Evolutionary conservation across 2,329 filamentous ascomycete species (phyloP).

Genomic region (Talaromyces sp.): DNA sequence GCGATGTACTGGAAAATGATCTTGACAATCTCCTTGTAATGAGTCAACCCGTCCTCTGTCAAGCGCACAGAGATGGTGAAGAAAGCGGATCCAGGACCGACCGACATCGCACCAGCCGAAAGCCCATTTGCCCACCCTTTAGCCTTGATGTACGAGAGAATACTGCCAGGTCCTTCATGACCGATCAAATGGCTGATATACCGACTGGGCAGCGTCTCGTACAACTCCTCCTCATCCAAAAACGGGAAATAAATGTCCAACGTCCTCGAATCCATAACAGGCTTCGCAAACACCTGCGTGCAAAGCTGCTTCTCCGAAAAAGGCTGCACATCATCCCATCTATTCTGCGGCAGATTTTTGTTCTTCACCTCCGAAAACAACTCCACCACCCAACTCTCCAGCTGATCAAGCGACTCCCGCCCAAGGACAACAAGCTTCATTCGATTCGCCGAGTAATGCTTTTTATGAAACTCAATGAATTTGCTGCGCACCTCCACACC

Average conservation of each 20-base stretch:
- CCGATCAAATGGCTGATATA: slow-evolving; percentile 89
- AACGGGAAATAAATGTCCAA: slow-evolving; percentile 81
- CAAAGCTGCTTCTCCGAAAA: slow-evolving; percentile 60
- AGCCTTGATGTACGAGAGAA: slow-evolving; percentile 83
- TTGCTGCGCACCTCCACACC: slow-evolving; percentile 84
- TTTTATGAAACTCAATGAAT: slow-evolving; percentile 88
- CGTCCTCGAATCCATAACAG: slow-evolving; percentile 81
- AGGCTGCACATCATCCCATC: slow-evolving; percentile 64
- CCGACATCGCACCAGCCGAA: slow-evolving; percentile 69
- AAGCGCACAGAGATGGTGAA: slow-evolving; percentile 78
- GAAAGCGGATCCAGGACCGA: slow-evolving; percentile 77
- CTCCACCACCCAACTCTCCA: slow-evolving; percentile 81
- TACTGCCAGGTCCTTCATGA: slow-evolving; percentile 88
- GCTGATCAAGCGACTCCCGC: slow-evolving; percentile 73
- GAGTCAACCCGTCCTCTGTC: slow-evolving; percentile 78
- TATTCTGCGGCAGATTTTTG: slow-evolving; percentile 69
- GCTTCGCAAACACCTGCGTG: slow-evolving; percentile 81
- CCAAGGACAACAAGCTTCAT: slow-evolving; percentile 92
- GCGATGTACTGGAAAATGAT: slow-evolving; percentile 89
- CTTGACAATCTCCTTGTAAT: slow-evolving; percentile 80
- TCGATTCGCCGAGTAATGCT: slow-evolving; percentile 86
- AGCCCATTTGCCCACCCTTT: slow-evolving; percentile 88
- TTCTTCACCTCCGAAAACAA: slow-evolving; percentile 79
- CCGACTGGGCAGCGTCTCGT: slow-evolving; percentile 75
- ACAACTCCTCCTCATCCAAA: slow-evolving; percentile 76